Percentiles rank a stretch among this genome's conserved stretches.
These are phyloP conservation scores for Cladosporium sp. DNA, from an alignment of 2,329 filamentous ascomycete species.

Conservation along the genomic window DNA sequence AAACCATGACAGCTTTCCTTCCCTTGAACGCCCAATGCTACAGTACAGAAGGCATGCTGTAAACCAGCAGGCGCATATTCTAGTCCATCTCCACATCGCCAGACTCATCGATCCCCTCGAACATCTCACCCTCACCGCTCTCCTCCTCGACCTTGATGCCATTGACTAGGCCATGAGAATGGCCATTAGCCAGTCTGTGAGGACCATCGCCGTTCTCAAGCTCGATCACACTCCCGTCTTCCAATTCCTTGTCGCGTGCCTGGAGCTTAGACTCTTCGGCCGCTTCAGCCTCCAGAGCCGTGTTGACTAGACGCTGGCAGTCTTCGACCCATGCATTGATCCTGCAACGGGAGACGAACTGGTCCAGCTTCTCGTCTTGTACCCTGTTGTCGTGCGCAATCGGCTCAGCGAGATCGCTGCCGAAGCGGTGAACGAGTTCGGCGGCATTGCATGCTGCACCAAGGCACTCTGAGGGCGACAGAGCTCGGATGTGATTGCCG, in stretches of 20 bases:
- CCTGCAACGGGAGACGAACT: slow-evolving; percentile 46
- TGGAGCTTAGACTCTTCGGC: slow-evolving; percentile 24
- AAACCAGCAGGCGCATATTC: not conserved
- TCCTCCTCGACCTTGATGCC: slow-evolving; percentile 10
- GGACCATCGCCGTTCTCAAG: slow-evolving; percentile 11
- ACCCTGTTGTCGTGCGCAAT: slow-evolving; percentile 65
- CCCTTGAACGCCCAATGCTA: slow-evolving; percentile 9
- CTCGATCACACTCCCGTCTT: slow-evolving; percentile 6
- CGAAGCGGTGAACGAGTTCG: slow-evolving; percentile 33
- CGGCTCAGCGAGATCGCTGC: slow-evolving; percentile 56
- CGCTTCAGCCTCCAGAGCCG: slow-evolving; percentile 32
- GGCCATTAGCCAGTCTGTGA: slow-evolving; percentile 9
- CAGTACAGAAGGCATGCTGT: slow-evolving; percentile 3
- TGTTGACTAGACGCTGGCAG: slow-evolving; percentile 33
- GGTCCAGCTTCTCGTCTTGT: slow-evolving; percentile 66
- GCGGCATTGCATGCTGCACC: slow-evolving; percentile 48
- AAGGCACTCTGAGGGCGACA: slow-evolving; percentile 31
- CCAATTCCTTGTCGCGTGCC: slow-evolving; percentile 9
- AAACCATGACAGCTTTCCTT: not conserved
- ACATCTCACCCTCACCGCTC: slow-evolving; percentile 13
- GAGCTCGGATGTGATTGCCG: slow-evolving; percentile 18
- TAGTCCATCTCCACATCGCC: slow-evolving; percentile 18
- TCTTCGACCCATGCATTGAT: slow-evolving; percentile 62
- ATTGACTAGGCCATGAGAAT: slow-evolving; percentile 6
- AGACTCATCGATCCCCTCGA: slow-evolving; percentile 12